Evolutionary conservation across 73 alveolate species (phyloP).

Genomic region (Tetrahymena malaccensis): DNA sequence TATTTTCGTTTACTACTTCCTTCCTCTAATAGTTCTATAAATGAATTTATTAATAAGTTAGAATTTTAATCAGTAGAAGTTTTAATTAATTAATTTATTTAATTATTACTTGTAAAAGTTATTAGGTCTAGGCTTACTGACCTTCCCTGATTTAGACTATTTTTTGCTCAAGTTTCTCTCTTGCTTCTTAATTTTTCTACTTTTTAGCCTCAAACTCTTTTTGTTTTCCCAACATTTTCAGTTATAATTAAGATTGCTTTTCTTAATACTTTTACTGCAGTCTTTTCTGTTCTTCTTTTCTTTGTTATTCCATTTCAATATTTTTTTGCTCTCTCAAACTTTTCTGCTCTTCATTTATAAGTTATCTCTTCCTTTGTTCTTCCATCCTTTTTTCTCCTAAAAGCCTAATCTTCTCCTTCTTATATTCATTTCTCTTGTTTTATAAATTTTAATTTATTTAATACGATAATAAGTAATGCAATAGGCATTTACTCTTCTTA

Average conservation of each 20-base stretch:
- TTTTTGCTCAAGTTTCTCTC: background rate
- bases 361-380: background rate
- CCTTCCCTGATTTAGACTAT: background rate
- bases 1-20: background rate
- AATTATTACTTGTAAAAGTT: background rate
- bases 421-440: background rate
- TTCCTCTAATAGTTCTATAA: background rate
- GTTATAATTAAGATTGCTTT: background rate
- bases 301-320: background rate
- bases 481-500: background rate
- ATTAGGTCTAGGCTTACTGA: background rate
- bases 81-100: background rate
- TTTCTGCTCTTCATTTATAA: background rate
- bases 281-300: background rate
- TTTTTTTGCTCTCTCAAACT: background rate
- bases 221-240: background rate
- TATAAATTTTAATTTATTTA: background rate
- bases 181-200: background rate
- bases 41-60: background rate
- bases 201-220: background rate
- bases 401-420: background rate
- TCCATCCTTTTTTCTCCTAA: background rate
- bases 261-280: background rate
- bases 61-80: background rate
- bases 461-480: too few species aligned